Conservation (phyloP, 306 rosid species). For the Citrullus colocynthis region DNA sequence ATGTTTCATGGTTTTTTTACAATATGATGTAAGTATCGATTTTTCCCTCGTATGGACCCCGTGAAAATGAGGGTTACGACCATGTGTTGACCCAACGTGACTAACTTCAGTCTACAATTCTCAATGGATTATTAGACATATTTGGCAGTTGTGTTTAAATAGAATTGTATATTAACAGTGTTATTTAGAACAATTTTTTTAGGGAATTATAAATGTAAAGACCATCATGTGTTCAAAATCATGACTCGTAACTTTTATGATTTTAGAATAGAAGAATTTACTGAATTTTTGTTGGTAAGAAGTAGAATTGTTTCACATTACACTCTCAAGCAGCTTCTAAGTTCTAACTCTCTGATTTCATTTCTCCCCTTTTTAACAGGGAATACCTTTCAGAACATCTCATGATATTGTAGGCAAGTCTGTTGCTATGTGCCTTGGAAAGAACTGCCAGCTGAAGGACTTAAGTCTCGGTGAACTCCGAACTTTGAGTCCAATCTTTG, state of each 20-base stretch:
- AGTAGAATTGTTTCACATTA: background rate
- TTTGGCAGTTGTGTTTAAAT: too few species aligned
- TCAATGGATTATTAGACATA: too few species aligned
- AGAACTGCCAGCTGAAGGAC: slow-evolving; percentile 57
- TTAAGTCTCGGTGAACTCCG: slow-evolving; percentile 60
- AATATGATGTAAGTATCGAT: too few species aligned
- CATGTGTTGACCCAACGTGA: background rate
- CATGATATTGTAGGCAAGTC: slow-evolving; percentile 85
- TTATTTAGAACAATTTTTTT: too few species aligned
- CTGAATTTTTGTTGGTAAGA: background rate
- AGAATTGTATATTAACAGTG: too few species aligned
- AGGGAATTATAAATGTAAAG: too few species aligned
- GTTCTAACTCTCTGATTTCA: background rate
- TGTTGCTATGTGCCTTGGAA: slow-evolving; percentile 60
- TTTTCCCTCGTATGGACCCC: too few species aligned
- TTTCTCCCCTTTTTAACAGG: slow-evolving; percentile 29
- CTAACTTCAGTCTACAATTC: too few species aligned
- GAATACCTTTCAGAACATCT: slow-evolving; percentile 85
- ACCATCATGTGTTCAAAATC: too few species aligned
- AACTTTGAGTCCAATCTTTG: slow-evolving; percentile 39
- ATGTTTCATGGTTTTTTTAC: too few species aligned
- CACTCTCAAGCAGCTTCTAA: background rate
- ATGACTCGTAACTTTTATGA: too few species aligned
- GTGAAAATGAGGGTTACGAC: background rate
- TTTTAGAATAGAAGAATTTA: too few species aligned